phyloP scores from a whole-genome alignment of 2,329 filamentous ascomycete species.

The Claviceps paspali region DNA sequence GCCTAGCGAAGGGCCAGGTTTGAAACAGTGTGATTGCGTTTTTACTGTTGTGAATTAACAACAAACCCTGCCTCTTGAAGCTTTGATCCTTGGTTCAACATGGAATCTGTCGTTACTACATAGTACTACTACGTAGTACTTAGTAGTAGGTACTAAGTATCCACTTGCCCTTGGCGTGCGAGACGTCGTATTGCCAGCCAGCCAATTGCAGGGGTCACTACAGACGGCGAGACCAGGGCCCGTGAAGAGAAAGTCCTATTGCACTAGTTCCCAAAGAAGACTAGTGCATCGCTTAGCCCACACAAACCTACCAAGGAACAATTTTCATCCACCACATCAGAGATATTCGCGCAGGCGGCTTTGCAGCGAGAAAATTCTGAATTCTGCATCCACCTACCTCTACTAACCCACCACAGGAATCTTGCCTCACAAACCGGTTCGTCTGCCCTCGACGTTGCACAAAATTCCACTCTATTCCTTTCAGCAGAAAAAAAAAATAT shows the following conservation, averaged over 20 bases:
- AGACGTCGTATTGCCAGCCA: too few species aligned
- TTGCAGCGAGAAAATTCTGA: constrained; percentile 17
- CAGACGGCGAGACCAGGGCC: too few species aligned
- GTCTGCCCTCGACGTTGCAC: constrained; percentile 9
- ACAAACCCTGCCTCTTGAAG: too few species aligned
- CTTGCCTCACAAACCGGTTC: constrained; percentile 22
- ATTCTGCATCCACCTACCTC: constrained; percentile 13
- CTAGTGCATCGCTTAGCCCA: constrained; percentile 24
- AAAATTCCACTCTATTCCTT: background rate
- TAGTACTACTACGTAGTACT: too few species aligned
- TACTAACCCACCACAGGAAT: constrained; percentile 24
- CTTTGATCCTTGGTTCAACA: too few species aligned
- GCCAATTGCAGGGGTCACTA: too few species aligned
- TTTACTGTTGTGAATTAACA: too few species aligned
- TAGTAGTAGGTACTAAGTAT: too few species aligned
- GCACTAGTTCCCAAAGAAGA: constrained; percentile 11
- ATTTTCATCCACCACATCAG: constrained; percentile 20
- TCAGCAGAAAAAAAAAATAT: constrained; percentile 1
- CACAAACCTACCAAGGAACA: constrained; percentile 18
- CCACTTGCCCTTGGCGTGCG: too few species aligned
- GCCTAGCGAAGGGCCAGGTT: too few species aligned
- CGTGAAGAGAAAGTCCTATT: constrained; percentile 17
- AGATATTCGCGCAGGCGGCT: constrained; percentile 9
- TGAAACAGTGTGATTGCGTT: too few species aligned
- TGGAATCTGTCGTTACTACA: too few species aligned